phyloP scores from a whole-genome alignment of 805 yeast genomes.

The Wickerhamiella occidentalis region DNA sequence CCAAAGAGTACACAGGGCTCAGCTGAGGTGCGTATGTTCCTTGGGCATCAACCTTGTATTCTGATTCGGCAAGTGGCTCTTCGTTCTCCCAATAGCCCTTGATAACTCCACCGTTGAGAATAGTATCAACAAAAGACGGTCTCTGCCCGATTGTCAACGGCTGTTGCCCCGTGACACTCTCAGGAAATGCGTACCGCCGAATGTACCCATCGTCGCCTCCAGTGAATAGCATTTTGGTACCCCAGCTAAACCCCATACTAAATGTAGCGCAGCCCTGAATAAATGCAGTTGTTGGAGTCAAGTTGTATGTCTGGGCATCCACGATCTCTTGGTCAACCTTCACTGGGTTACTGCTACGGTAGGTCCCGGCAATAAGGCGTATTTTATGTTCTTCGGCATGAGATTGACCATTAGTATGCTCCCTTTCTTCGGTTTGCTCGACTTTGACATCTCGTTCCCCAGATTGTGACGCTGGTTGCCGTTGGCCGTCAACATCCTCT shows the following conservation, averaged over 20 bases:
- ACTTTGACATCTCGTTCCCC: neutral
- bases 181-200: conserved; percentile 74
- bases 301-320: neutral
- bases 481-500: neutral
- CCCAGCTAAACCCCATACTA: conserved; percentile 62
- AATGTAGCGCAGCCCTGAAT: conserved; percentile 72
- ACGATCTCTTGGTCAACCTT: neutral
- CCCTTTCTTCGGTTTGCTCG: neutral
- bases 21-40: conserved; percentile 32
- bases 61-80: conserved; percentile 49
- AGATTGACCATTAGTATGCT: neutral
- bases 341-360: neutral
- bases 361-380: neutral
- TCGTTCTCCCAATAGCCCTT: conserved; percentile 93
- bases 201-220: conserved; percentile 96
- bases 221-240: conserved; percentile 75
- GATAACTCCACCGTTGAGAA: conserved; percentile 73
- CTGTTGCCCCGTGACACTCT: conserved; percentile 73
- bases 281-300: conserved; percentile 67
- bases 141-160: conserved; percentile 84
- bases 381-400: neutral
- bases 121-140: conserved; percentile 77
- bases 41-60: conserved; percentile 30
- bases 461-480: neutral
- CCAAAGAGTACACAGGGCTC: conserved; percentile 82